These are phyloP conservation scores for Gentiana dahurica DNA, from an alignment of 257 asterid genomes.

Conservation along the genomic window DNA sequence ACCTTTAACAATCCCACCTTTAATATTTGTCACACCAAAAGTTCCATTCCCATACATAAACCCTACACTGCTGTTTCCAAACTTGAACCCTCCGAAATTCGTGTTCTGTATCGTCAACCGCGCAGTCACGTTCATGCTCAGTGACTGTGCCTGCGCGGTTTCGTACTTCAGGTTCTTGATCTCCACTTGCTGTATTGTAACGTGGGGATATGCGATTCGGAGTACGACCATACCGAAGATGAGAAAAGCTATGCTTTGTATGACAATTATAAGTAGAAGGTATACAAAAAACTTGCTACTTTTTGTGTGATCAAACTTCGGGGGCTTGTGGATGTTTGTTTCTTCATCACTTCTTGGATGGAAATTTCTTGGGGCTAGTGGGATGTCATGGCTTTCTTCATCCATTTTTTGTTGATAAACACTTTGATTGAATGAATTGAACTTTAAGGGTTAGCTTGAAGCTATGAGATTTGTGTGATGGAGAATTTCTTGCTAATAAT, in stretches of 20 bases:
- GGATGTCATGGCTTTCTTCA: conserved; percentile 12
- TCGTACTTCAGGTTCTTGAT: conserved; percentile 14
- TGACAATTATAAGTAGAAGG: conserved; percentile 21
- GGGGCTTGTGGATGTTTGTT: not conserved
- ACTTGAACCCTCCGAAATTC: conserved; percentile 38
- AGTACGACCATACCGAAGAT: conserved; percentile 26
- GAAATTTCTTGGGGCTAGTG: conserved; percentile 17
- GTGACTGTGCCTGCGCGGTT: conserved; percentile 4
- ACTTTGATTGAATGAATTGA: not conserved
- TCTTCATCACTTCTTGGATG: conserved; percentile 11
- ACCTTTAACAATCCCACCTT: conserved; percentile 18
- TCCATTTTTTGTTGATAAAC: conserved; percentile 9
- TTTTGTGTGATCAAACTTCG: not conserved
- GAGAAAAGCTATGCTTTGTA: conserved; percentile 27
- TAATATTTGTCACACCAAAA: conserved; percentile 16
- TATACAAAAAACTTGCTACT: conserved; percentile 39
- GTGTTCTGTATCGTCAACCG: conserved; percentile 22
- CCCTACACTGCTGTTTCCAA: conserved; percentile 19
- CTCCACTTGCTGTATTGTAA: conserved; percentile 15
- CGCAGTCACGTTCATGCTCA: conserved; percentile 22
- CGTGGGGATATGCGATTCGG: conserved; percentile 24
- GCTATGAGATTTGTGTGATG: not conserved
- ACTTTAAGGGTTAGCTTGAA: not conserved
- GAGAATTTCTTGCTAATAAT: not conserved
- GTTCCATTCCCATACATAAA: conserved; percentile 25